phyloP scores from a whole-genome alignment of 768 basidiomycete species.

The Termitomyces sp. region DNA sequence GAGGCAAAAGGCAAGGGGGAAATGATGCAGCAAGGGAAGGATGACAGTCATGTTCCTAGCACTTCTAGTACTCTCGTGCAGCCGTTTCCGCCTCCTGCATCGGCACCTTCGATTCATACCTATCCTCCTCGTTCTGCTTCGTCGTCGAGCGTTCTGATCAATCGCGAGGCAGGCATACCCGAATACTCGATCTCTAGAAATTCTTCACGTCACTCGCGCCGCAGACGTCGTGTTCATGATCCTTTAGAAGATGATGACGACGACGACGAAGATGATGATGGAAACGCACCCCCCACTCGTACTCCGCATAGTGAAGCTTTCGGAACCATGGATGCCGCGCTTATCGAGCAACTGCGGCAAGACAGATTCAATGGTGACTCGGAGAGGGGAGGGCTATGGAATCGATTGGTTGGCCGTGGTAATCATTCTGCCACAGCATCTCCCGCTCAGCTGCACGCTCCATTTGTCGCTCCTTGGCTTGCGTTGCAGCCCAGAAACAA shows the following conservation, averaged over 20 bases:
- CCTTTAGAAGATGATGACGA: constrained; percentile 27
- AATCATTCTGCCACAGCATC: constrained; percentile 18
- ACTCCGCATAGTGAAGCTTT: constrained; percentile 67
- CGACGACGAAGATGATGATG: constrained; percentile 23
- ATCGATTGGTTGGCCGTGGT: constrained; percentile 22
- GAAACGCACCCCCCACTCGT: constrained; percentile 35
- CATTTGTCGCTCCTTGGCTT: constrained; percentile 58
- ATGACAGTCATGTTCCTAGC: constrained; percentile 22
- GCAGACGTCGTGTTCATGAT: constrained; percentile 30
- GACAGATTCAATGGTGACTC: constrained; percentile 23
- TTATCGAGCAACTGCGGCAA: constrained; percentile 43
- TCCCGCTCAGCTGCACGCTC: constrained; percentile 25
- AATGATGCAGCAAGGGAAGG: constrained; percentile 23
- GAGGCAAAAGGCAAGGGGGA: constrained; percentile 27
- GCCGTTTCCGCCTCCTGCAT: constrained; percentile 18
- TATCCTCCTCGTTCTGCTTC: constrained; percentile 14
- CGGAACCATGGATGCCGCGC: constrained; percentile 53
- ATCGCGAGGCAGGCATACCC: constrained; percentile 5
- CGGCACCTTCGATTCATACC: constrained; percentile 23
- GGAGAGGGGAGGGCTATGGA: constrained; percentile 24
- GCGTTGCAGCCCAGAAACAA: constrained; percentile 59
- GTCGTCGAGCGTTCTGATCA: constrained; percentile 5
- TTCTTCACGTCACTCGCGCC: constrained; percentile 21
- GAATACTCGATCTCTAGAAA: constrained; percentile 17
- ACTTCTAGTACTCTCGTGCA: constrained; percentile 12